Evolutionary conservation across 331 rosid genomes (phyloP), one percentile per base, ranked within the genome.

Genomic region (Cydonia oblonga): DNA sequence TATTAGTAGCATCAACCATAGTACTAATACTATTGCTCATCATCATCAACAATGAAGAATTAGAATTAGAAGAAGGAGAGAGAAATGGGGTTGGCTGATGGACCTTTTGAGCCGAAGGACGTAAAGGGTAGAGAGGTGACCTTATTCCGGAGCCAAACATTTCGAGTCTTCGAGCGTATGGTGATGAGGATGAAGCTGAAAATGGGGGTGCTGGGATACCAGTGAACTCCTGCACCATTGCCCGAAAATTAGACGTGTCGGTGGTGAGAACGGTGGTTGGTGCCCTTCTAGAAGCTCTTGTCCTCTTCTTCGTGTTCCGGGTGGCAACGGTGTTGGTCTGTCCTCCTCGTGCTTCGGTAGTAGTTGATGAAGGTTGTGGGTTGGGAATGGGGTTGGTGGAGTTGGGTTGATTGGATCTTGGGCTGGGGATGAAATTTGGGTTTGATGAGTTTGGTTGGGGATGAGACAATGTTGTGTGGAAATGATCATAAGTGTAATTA

Each of bases 211-310:
- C 86, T 1, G 99, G 97, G 75, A 95, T 88, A 24, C 99, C 99
- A 0, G 99, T 95, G 79, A 95, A 95, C 32, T 95, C 96, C 78
- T 95, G 99, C 78, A 95, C 99, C 99, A 89, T 95, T 77, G 97
- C 96, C 75, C 99, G 72, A 83, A 95, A 95, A 69, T 95, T 95
- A 0, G 96, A 77, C 12, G 97, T 91, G 82, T 91, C 97, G 26
- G 97, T 95, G 75, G 96, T 91, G 61, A 95, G 89, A 58, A 95
- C 96, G 0, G 96, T 95, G n/a, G 98, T 95, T 4, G 98, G 98
- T 18, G 98, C 96, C 70, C 98, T 69, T 35, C 97, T 83, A 2
- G 98, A 91, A 59, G 96, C 98, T 73, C 98, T 80, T 6, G 89
- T 88, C 76, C 98, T 72, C 74, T 91, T 95, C 90, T 95, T 95